phyloP scores from a whole-genome alignment of 2,329 filamentous ascomycete species.

The Sclerotinia trifoliorum region DNA sequence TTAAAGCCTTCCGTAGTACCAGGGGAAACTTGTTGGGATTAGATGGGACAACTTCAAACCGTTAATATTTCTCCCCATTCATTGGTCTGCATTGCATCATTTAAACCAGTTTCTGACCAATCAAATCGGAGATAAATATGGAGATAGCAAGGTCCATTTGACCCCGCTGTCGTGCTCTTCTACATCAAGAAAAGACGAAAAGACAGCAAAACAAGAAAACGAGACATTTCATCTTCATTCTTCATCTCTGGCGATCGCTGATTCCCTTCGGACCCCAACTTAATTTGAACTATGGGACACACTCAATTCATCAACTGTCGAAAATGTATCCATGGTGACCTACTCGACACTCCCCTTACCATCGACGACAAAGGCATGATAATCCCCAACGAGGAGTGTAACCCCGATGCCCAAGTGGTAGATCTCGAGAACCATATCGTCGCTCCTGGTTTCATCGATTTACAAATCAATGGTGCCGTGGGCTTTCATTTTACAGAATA shows the following conservation, averaged over 20 bases:
- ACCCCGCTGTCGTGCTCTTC: neutral
- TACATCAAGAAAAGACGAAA: neutral
- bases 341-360: conserved; percentile 30
- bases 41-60: too few species aligned
- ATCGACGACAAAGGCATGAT: conserved; percentile 32
- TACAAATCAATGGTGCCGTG: conserved; percentile 50
- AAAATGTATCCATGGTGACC: conserved; percentile 31
- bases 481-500: conserved; percentile 56
- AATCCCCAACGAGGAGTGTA: conserved; percentile 30
- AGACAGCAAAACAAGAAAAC: too few species aligned
- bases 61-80: too few species aligned
- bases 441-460: conserved; percentile 54
- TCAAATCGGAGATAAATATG: neutral
- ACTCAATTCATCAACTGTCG: conserved; percentile 35
- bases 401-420: conserved; percentile 27
- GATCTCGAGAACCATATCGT: conserved; percentile 52
- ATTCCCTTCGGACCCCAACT: too few species aligned
- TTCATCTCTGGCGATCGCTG: too few species aligned
- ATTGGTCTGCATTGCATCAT: neutral
- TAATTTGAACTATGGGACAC: conserved; percentile 24
- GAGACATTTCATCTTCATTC: too few species aligned
- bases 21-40: too few species aligned
- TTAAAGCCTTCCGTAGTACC: too few species aligned
- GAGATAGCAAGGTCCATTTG: neutral
- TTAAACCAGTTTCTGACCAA: neutral